Evolutionary conservation across 345 rosid genomes (phyloP).

Genomic region (Dovyalis caffra): DNA sequence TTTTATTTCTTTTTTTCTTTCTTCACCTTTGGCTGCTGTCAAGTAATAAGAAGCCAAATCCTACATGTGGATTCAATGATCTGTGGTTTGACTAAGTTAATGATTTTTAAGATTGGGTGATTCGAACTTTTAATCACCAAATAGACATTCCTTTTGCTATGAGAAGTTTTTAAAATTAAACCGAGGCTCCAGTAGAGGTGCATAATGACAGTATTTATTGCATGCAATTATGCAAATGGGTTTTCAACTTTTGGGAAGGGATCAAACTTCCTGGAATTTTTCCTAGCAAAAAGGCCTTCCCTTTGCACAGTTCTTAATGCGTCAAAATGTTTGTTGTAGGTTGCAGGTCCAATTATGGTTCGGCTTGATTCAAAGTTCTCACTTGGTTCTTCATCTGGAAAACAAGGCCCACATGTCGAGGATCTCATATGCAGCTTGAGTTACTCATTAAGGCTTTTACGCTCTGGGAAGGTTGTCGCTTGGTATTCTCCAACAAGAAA

Average conservation of each 20-base stretch:
- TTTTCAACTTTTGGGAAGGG: too few species aligned
- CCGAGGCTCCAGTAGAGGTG: too few species aligned
- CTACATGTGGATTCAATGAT: neutral
- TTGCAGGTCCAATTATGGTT: constrained; percentile 67
- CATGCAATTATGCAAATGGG: too few species aligned
- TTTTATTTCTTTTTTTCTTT: neutral
- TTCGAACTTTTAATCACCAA: neutral
- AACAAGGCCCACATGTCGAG: constrained; percentile 43
- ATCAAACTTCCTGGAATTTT: too few species aligned
- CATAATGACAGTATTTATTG: too few species aligned
- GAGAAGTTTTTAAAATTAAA: neutral
- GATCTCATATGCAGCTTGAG: constrained; percentile 65
- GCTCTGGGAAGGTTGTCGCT: constrained; percentile 76
- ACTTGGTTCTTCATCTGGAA: constrained; percentile 39
- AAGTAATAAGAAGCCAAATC: neutral
- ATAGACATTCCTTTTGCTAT: neutral
- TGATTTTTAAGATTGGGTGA: neutral
- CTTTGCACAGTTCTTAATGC: too few species aligned
- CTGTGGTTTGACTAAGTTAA: neutral
- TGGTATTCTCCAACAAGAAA: constrained; percentile 89
- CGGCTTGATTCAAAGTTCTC: constrained; percentile 62
- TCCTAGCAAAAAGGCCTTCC: too few species aligned
- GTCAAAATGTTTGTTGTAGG: constrained; percentile 33
- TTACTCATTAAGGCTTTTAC: constrained; percentile 66
- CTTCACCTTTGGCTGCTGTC: neutral